Base-by-base conservation (phyloP, 148 eudicot species). In the Euryodendron excelsum region DNA sequence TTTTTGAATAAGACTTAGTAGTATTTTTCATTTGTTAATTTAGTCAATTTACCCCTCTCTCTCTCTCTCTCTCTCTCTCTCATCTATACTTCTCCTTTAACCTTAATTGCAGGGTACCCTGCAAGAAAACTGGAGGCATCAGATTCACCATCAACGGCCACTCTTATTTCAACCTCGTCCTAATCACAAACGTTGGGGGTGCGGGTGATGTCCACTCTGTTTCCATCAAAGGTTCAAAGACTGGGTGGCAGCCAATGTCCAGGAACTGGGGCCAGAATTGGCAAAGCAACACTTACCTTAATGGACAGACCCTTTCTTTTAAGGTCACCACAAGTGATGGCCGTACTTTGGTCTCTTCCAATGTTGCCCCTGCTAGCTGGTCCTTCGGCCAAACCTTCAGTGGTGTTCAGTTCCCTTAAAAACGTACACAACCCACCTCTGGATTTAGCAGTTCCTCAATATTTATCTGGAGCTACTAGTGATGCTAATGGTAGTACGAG, bases 231-330 rank as follows among this genome's bases (percentile, higher is more conserved):
- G 97, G 97, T 18, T 92, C 93, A 4, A 85, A 60, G 36, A 86
- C 93, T 0, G 74, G 23, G 0, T 92, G 97, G 97, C 85, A 86
- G 77, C 60, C 91, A 30, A 88, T 92, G 97, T 92, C 93, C 2
- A 80, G 97, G 52, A 92, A 92, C 80, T 92, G 97, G 97, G 97
- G 97, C 0, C 93, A 90, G 65, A 92, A 92, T 41, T 92, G 97
- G 97, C 97, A 92, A 79, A 89, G 88, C 90, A 89, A 86, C 86
- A 68, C 83, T 47, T 67, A 44, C 34, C 91, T 92, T 33, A 79
- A 90, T 61, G 91, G 93, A 0, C 97, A 90, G 50, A 47, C 62
- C 77, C 91, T 92, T 48, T 92, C 97, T 31, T 92, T 92, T 69
- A 87, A 81, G 80, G 97, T 92, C 80, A 92, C 97, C 74, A 84